These are phyloP conservation scores for Xylaria sp. DNA, from an alignment of 2,329 filamentous ascomycete species.

Conservation along the genomic window DNA sequence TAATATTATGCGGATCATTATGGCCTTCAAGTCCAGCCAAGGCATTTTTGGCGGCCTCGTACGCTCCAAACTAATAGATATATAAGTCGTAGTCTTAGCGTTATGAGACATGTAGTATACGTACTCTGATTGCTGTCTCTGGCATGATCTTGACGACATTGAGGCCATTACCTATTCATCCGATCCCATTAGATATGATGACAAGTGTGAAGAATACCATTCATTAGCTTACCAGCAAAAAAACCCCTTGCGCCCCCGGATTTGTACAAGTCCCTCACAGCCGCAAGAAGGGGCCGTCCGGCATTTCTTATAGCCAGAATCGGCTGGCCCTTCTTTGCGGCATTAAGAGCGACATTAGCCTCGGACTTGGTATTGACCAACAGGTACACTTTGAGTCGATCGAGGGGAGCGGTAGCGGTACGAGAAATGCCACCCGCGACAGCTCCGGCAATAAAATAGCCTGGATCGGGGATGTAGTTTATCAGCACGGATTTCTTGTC, in stretches of 20 bases:
- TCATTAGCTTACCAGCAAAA: conserved; percentile 79
- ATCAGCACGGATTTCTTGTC: conserved; percentile 66
- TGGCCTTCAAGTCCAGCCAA: conserved; percentile 91
- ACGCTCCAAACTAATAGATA: conserved; percentile 80
- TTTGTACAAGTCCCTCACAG: conserved; percentile 81
- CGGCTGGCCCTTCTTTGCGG: conserved; percentile 76
- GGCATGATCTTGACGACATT: conserved; percentile 99
- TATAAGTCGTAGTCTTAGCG: conserved; percentile 34
- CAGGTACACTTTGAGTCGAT: conserved; percentile 96
- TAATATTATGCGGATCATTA: conserved; percentile 80
- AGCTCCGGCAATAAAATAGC: conserved; percentile 97
- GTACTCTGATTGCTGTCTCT: conserved; percentile 89
- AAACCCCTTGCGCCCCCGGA: conserved; percentile 88
- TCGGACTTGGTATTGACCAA: conserved; percentile 84
- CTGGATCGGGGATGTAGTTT: conserved; percentile 83
- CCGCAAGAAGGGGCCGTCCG: conserved; percentile 75
- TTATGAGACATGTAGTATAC: conserved; percentile 24
- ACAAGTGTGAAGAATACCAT: neutral
- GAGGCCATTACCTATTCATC: conserved; percentile 81
- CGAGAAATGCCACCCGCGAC: conserved; percentile 94
- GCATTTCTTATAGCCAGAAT: conserved; percentile 73
- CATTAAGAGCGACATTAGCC: conserved; percentile 66
- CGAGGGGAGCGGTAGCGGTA: conserved; percentile 94
- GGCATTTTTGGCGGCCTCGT: conserved; percentile 91
- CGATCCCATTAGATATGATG: conserved; percentile 28